Base-by-base conservation (phyloP, 1,139 yeast genomes). In the Wickerhamomyces sp. region DNA sequence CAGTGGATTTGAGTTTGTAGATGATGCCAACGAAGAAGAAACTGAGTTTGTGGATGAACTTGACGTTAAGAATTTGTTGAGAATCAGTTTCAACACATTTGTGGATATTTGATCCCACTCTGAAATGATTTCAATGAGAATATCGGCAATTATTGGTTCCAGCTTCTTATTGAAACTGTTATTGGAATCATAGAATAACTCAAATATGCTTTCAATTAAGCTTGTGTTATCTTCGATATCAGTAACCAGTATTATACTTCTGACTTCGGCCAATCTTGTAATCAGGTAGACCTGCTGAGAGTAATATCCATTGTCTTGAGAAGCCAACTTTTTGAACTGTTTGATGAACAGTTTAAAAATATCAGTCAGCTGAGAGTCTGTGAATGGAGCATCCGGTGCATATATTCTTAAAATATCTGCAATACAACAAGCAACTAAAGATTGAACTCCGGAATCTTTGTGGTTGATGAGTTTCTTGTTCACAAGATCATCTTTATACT, bases 331-430 rank as follows among this genome's bases (percentile, higher is more conserved):
- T 46, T 73, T 73, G 53, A 90, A 77, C 60, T 86, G 93, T 34
- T 68, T 66, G 53, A 84, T 73, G 57, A 88, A 79, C 7, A 82
- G 67, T 51, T 71, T 75, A 66, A 85, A 84, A n/a, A 84, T 72
- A 30, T 73, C 79, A 1, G 80, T 69, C 32, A 90, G 67, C 52
- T 85, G 84, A 1, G 67, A 55, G 34, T 81, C 80, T 2, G 87
- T 79, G 63, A 76, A 90, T 7, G 98, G 97, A 6, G 97, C 96
- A 63, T 90, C 88, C 0, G 97, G 97, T 0, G 96, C 97, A 60
- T 75, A 84, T 10, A 90, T 65, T 49, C 96, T 73, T 38, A 91
- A 65, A 13, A 91, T 70, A 61, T 90, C 96, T 4, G 91, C 75
- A 10, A 90, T 56, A 51, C 94, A 81, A 58, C 95, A 84, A 15